Base-by-base conservation (phyloP, 1,284 basidiomycete species). In the Pholiota adiposa region DNA sequence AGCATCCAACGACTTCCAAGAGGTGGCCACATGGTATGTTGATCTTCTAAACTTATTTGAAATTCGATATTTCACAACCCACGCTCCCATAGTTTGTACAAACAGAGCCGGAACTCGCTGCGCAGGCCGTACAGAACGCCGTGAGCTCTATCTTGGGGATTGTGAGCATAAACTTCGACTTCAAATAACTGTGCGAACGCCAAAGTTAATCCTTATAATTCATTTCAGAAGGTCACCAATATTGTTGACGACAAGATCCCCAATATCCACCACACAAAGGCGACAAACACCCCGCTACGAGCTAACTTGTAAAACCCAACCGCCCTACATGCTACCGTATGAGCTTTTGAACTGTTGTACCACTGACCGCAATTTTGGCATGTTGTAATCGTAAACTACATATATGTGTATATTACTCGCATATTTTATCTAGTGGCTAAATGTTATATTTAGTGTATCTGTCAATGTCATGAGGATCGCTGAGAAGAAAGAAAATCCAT, bases 1-100 rank as follows among this genome's bases (percentile, higher is more conserved):
- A 52, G 49, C 7, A 36, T 52, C 29, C 56, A 58, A 12, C 33
- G 48, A 4, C 50, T 58, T 36, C 41, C 38, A 19, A 44, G 43
- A 46, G 56, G 56, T 4, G 56, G 56, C 29, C 56, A 58, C 38
- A 58, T 58, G 56, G 56, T 58, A 11, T 19, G 56, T 25, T n/a
- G 8, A 50, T 49, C 46, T 56, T 12, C 34, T 16, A n/a, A n/a
- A n/a, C n/a, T n/a, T n/a, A 38, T 29, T 56, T 31, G 27, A 56
- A 49, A 29, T 14, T 27, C 18, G 8, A 19, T 51, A 16, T 16
- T 38, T 43, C 5, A 27, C 25, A 31, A 5, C 6, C 11, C 18
- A 4, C 8, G n/a, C 18, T 12, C 27, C 21, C 8, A 29, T 36
- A 58, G 56, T 58, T 58, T 14, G 56, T 58, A 11, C 56, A 58